phyloP scores from a whole-genome alignment of 1,284 basidiomycete species.

The Trichosporon faecale region DNA sequence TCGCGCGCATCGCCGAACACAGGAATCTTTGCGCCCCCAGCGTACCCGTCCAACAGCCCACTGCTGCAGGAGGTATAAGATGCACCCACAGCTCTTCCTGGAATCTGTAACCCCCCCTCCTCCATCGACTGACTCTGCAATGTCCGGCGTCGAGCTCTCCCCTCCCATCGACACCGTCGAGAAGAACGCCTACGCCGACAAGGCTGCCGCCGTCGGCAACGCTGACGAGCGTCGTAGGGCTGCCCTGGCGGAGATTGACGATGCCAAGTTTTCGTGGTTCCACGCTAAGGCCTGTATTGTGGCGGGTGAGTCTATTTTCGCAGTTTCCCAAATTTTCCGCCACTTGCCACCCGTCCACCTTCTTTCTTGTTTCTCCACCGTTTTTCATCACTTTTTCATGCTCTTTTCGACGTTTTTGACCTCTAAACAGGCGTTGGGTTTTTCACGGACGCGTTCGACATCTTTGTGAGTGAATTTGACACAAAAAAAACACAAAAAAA shows the following conservation, averaged over 20 bases:
- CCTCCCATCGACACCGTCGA: slow-evolving; percentile 7
- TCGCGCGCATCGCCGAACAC: neutral
- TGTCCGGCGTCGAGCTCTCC: neutral
- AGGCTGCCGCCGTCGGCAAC: slow-evolving; percentile 15
- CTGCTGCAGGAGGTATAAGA: neutral
- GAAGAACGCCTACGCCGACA: slow-evolving; percentile 18
- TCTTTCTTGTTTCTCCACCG: neutral
- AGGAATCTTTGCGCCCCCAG: neutral
- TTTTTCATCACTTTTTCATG: neutral
- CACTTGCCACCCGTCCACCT: neutral
- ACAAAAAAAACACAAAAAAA: neutral
- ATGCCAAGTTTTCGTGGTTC: slow-evolving; percentile 64
- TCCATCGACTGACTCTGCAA: neutral
- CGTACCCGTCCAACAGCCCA: too few relatives aligned
- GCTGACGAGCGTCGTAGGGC: slow-evolving; percentile 59
- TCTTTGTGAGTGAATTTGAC: slow-evolving; percentile 27
- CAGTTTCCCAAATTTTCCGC: neutral
- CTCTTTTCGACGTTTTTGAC: too few relatives aligned
- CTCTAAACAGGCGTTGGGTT: slow-evolving; percentile 44
- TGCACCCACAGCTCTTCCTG: neutral
- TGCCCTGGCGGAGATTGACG: slow-evolving; percentile 70
- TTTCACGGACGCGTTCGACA: slow-evolving; percentile 55
- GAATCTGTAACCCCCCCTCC: neutral
- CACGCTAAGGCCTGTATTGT: slow-evolving; percentile 54
- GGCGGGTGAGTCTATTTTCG: slow-evolving; percentile 43